Evolutionary conservation across 2,329 filamentous ascomycete species (phyloP), one percentile per base, ranked within the genome.

Genomic region (Calonectria fujianensis): DNA sequence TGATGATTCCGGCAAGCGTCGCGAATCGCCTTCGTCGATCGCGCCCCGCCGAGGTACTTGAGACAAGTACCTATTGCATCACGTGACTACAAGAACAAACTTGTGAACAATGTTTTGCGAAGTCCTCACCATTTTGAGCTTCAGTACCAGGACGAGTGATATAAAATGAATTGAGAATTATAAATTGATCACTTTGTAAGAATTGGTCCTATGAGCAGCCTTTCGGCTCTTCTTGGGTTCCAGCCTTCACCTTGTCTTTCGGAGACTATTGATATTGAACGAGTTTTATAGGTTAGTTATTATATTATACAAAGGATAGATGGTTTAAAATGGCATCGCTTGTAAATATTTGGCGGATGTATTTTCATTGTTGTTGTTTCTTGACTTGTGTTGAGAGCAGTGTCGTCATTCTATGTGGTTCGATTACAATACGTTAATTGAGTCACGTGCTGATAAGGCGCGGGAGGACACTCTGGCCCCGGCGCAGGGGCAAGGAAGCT

Each of bases 391-490:
- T 35, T 13, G 4, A 24, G n/a, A 35, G 24, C 31, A 39, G 13
- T 61, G 35, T 41, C 35, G 35, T 63, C 57, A 63, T 63, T 63
- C 35, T 35, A 41, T 35, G 9, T 18, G 57, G 35, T 18, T 63
- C 14, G 57, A 63, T 63, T 41, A 63, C 16, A 63, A 13, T 63
- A 9, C n/a, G 27, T 29, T 14, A 31, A 29, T 41, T 11, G 41
- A 39, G 50, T 81, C 79, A 81, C 77, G 80, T 80, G 80, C 48
- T 67, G 67, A 67, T 57, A 32, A 70, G 61, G 61, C 73, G 74
- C 74, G 74, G 80, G 74, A 69, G 67, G 67, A 70, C 67, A 70
- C 67, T 70, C 67, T 70, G 67, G 67, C 67, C 67, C 67, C 54
- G 57, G 67, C 67, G 67, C 67, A 45, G 48, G 54, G 39, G 70